These are phyloP conservation scores for Calocybe gangraenosa DNA, from an alignment of 768 basidiomycete species.

Conservation along the genomic window DNA sequence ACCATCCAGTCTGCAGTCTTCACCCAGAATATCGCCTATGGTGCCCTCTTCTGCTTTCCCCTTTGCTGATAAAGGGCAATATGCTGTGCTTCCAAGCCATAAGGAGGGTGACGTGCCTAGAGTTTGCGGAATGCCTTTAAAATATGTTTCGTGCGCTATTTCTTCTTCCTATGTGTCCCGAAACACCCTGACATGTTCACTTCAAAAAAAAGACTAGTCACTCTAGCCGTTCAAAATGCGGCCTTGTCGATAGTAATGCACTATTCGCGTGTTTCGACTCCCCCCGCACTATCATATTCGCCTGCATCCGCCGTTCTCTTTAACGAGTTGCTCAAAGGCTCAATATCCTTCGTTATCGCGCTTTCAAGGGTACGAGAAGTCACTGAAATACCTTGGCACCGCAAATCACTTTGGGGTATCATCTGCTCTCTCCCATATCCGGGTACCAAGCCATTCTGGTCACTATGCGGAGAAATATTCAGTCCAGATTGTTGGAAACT, in stretches of 20 bases:
- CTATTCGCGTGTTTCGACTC: conserved; percentile 89
- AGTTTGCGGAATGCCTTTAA: conserved; percentile 68
- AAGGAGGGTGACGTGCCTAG: conserved; percentile 43
- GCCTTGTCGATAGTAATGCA: conserved; percentile 97
- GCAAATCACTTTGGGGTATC: conserved; percentile 33
- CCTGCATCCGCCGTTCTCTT: conserved; percentile 92
- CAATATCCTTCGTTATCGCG: conserved; percentile 91
- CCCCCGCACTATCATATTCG: conserved; percentile 78
- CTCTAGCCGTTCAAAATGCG: conserved; percentile 92
- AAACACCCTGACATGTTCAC: conserved; percentile 6
- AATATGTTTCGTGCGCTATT: conserved; percentile 73
- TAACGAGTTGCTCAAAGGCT: conserved; percentile 91
- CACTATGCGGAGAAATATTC: conserved; percentile 71
- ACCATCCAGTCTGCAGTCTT: conserved; percentile 27
- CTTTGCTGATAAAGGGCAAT: conserved; percentile 36
- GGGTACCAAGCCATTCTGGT: conserved; percentile 46
- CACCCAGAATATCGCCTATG: conserved; percentile 47
- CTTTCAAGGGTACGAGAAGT: conserved; percentile 44
- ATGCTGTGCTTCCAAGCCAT: conserved; percentile 21
- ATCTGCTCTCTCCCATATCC: conserved; percentile 36
- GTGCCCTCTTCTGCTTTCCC: conserved; percentile 43
- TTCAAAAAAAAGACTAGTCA: conserved; percentile 55
- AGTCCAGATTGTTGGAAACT: conserved; percentile 96
- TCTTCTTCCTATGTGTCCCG: conserved; percentile 4
- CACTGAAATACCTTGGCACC: conserved; percentile 35